Base-by-base conservation (phyloP, 2,329 filamentous ascomycete species). In the Fusarium anguioides region DNA sequence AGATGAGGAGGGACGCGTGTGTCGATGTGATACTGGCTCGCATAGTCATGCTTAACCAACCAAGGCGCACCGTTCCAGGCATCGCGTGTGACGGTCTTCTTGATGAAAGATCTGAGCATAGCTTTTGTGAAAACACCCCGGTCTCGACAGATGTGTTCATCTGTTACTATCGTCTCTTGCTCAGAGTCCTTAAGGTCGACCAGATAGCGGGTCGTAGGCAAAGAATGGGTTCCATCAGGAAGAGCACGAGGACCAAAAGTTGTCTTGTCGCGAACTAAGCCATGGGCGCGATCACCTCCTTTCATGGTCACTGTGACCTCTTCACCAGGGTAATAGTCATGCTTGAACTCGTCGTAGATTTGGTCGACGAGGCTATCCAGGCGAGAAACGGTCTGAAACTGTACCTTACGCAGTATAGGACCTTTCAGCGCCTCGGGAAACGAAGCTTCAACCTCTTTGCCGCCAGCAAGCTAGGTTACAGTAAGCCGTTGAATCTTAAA, bases 21-120 rank as follows among this genome's bases (percentile, higher is more conserved):
- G 63, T 93, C 90, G 65, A 99, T 96, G 64, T 93, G 90, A 77
- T 96, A 97, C 65, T 90, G 86, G 42, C 88, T 87, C 2, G 96
- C 96, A 60, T 97, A 89, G 52, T 93, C 89, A 33, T 91, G 86
- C 80, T 96, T 97, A 18, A 98, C 95, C 54, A 97, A 82, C 96
- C 96, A 99, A 0, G 96, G 95, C 1, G 96, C 96, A n/a, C 95
- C 95, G 62, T 89, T 95, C 93, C 94, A 98, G 6, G 93, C 88
- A 74, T 98, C 96, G 63, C 95, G 85, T 3, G 90, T 91, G n/a
- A 97, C 91, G 1, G 94, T 96, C 78, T 96, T 94, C 76, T 97
- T 97, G 67, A 99, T 92, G 69, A 97, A 99, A 8, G 94, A 93
- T 31, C 95, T 89, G 37, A 99, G 83, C 77, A 97, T 94, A 46